Conservation (phyloP, 176 grass and related monocot species). For the Canna indica region DNA sequence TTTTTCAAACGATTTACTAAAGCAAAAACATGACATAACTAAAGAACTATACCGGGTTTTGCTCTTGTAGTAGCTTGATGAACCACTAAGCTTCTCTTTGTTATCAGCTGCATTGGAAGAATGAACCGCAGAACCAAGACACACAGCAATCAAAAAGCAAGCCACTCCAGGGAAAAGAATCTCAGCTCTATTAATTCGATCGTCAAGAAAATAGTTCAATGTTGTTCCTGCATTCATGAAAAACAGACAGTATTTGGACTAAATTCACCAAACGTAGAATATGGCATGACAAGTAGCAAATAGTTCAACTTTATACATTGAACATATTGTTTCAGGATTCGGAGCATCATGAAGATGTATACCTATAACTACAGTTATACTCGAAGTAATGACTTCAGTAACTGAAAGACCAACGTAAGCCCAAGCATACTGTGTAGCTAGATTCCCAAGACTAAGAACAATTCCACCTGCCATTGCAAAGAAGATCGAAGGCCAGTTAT, state of each 20-base stretch:
- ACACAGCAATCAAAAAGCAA: conserved; percentile 80
- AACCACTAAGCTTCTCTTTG: conserved; percentile 55
- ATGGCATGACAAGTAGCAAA: too few relatives aligned
- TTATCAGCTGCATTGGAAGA: conserved; percentile 86
- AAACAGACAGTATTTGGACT: not conserved
- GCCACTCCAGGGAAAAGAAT: conserved; percentile 81
- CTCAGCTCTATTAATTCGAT: conserved; percentile 73
- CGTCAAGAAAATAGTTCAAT: conserved; percentile 86
- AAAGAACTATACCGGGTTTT: conserved; percentile 1
- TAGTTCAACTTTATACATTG: too few relatives aligned
- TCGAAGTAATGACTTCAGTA: conserved; percentile 86
- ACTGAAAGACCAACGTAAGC: conserved; percentile 75
- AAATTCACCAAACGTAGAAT: too few relatives aligned
- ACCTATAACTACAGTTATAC: conserved; percentile 89
- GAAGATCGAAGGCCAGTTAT: conserved; percentile 73
- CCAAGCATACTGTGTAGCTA: conserved; percentile 91
- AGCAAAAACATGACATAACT: not conserved
- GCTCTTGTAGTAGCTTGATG: conserved; percentile 21
- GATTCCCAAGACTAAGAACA: conserved; percentile 71
- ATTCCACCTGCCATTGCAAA: conserved; percentile 70
- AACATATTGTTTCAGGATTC: too few relatives aligned
- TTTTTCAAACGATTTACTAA: not conserved
- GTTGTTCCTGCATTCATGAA: conserved; percentile 48
- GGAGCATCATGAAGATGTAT: not conserved
- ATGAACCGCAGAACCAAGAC: conserved; percentile 78